Conservation (phyloP, 129 eudicot species). For the Artemisia tridentata region DNA sequence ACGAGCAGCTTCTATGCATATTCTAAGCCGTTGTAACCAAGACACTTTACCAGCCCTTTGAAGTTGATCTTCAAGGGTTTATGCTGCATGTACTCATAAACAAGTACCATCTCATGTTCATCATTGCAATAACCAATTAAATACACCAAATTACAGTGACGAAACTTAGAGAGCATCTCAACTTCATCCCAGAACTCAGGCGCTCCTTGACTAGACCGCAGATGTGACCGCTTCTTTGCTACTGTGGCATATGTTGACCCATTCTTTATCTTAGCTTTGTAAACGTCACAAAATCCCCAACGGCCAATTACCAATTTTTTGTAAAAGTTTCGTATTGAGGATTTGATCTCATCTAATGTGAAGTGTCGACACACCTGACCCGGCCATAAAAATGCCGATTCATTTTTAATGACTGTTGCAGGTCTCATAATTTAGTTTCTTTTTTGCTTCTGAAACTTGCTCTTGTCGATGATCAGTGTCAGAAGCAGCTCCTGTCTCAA, state of each 20-base stretch:
- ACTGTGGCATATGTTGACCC: not conserved
- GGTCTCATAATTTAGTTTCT: not conserved
- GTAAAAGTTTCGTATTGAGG: not conserved
- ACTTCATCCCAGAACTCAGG: not conserved
- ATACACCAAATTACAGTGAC: not conserved
- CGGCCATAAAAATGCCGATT: not conserved
- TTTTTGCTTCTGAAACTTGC: no score
- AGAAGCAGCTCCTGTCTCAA: not conserved
- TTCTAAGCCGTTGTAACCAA: conserved; percentile 2
- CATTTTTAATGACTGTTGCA: not conserved
- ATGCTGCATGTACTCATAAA: not conserved
- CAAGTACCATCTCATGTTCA: not conserved
- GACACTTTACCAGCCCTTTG: not conserved
- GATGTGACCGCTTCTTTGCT: not conserved
- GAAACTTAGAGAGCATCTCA: conserved; percentile 2
- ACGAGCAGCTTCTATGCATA: not conserved
- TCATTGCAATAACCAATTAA: conserved; percentile 6
- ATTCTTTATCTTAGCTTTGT: not conserved
- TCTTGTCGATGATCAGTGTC: no score
- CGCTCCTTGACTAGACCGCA: not conserved
- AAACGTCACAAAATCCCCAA: not conserved
- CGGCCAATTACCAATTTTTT: not conserved
- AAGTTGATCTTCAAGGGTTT: conserved; percentile 4
- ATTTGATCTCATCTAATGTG: not conserved
- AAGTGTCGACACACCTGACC: conserved; percentile 5